Percentiles rank a stretch among this genome's conserved stretches.
phyloP scores from a whole-genome alignment of 176 grass and related monocot species.

The Oryza nivara region DNA sequence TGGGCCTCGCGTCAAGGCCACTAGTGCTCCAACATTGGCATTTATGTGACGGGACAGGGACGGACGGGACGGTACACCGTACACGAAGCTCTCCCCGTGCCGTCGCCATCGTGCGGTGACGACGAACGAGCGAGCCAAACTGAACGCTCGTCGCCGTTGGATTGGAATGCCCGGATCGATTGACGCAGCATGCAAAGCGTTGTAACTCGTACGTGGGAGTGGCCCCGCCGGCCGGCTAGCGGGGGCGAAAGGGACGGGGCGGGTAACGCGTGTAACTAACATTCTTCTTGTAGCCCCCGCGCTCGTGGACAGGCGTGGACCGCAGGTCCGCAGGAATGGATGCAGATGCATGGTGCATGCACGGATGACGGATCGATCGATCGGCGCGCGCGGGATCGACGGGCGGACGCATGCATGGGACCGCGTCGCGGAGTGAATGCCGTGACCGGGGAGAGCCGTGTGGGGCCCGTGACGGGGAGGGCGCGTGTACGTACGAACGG shows the following conservation, averaged over 20 bases:
- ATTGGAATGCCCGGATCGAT: neutral
- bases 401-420: neutral
- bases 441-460: constrained; percentile 2
- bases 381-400: constrained; percentile 11
- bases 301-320: constrained; percentile 13
- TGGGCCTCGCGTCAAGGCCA: constrained; percentile 57
- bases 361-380: neutral
- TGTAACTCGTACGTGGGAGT: too few species aligned
- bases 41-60: constrained; percentile 21
- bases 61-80: neutral
- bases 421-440: constrained; percentile 28
- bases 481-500: neutral
- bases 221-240: neutral
- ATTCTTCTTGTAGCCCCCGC: constrained; percentile 52
- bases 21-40: constrained; percentile 8
- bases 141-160: neutral
- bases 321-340: neutral
- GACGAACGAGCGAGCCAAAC: neutral
- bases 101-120: neutral
- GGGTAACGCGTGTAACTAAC: constrained; percentile 7
- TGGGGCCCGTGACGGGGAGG: constrained; percentile 36
- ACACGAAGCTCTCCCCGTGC: neutral
- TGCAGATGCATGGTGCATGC: neutral
- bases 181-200: neutral
- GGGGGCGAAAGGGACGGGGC: constrained; percentile 22